Evolutionary conservation across 179 eudicot species (phyloP).

Genomic region (Corrigiola litoralis): DNA sequence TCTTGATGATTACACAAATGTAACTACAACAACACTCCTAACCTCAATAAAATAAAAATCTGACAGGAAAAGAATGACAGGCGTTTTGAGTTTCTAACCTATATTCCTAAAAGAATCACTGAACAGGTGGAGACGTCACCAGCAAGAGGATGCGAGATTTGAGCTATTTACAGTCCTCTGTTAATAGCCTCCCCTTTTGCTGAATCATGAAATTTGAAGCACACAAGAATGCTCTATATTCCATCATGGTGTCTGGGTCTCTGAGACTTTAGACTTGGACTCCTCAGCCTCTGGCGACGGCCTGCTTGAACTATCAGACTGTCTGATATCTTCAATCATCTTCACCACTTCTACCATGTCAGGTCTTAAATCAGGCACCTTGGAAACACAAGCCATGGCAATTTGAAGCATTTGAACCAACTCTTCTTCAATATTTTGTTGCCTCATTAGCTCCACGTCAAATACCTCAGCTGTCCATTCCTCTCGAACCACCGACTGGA

Average conservation of each 20-base stretch:
- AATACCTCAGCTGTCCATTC: slow-evolving; percentile 55
- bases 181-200: slow-evolving; percentile 11
- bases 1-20: slow-evolving; percentile 7
- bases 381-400: slow-evolving; percentile 49
- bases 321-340: slow-evolving; percentile 43
- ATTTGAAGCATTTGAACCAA: slow-evolving; percentile 53
- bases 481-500: slow-evolving; percentile 45
- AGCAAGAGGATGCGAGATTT: slow-evolving; percentile 10
- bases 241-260: slow-evolving; percentile 24
- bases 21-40: slow-evolving; percentile 21
- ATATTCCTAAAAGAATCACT: slow-evolving; percentile 25
- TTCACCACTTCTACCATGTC: slow-evolving; percentile 40
- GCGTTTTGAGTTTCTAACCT: slow-evolving; percentile 18
- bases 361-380: slow-evolving; percentile 44
- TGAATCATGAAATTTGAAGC: slow-evolving; percentile 11
- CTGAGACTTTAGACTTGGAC: slow-evolving; percentile 28
- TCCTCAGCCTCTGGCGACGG: slow-evolving; percentile 42
- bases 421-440: slow-evolving; percentile 45
- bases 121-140: slow-evolving; percentile 5
- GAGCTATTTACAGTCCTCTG: slow-evolving; percentile 34
- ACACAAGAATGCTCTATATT: slow-evolving; percentile 5
- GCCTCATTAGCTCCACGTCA: slow-evolving; percentile 41
- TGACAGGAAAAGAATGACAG: slow-evolving; percentile 20
- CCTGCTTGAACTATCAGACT: slow-evolving; percentile 32
- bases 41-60: neutral